A percentile compares a stretch with the other conserved stretches of the same genome.
Evolutionary conservation across 352 stramenopile species (phyloP).

Genomic region (Halophytophthora batemanensis): DNA sequence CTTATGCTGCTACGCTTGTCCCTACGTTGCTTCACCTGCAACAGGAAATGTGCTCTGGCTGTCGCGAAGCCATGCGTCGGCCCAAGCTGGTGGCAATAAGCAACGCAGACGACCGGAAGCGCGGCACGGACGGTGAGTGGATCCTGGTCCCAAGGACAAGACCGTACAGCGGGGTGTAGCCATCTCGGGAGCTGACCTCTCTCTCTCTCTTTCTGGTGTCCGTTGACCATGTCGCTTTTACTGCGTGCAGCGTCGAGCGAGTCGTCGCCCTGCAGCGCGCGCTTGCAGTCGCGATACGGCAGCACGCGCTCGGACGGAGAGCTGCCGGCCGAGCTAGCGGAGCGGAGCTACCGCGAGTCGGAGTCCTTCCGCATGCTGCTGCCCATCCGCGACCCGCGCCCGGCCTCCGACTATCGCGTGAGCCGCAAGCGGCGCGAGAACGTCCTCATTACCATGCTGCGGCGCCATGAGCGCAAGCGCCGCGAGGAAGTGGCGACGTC

Average conservation of each 20-base stretch:
- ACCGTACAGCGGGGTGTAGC: not conserved
- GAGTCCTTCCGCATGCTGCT: slow-evolving; percentile 61
- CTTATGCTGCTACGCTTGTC: too few relatives aligned
- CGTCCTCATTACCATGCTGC: slow-evolving; percentile 56
- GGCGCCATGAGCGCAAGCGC: slow-evolving; percentile 28
- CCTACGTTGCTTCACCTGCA: not conserved
- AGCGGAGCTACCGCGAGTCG: slow-evolving; percentile 37
- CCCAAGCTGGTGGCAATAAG: slow-evolving; percentile 44
- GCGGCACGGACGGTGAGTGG: slow-evolving; percentile 16
- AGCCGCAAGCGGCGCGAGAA: slow-evolving; percentile 39
- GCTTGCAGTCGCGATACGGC: slow-evolving; percentile 34
- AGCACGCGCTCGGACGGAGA: slow-evolving; percentile 34
- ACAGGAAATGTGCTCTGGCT: slow-evolving; percentile 59
- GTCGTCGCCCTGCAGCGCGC: slow-evolving; percentile 11
- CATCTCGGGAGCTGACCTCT: not conserved
- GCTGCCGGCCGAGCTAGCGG: slow-evolving; percentile 17
- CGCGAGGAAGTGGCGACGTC: slow-evolving; percentile 1
- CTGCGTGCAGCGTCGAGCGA: slow-evolving; percentile 10
- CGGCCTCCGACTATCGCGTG: slow-evolving; percentile 36
- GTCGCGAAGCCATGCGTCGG: slow-evolving; percentile 42
- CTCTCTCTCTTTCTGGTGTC: not conserved
- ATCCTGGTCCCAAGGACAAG: not conserved
- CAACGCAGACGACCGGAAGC: slow-evolving; percentile 21
- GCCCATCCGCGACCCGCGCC: slow-evolving; percentile 44
- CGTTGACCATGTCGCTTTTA: not conserved